These are phyloP conservation scores for Evernia prunastri DNA, from an alignment of 495 filamentous ascomycete genomes.

Conservation along the genomic window DNA sequence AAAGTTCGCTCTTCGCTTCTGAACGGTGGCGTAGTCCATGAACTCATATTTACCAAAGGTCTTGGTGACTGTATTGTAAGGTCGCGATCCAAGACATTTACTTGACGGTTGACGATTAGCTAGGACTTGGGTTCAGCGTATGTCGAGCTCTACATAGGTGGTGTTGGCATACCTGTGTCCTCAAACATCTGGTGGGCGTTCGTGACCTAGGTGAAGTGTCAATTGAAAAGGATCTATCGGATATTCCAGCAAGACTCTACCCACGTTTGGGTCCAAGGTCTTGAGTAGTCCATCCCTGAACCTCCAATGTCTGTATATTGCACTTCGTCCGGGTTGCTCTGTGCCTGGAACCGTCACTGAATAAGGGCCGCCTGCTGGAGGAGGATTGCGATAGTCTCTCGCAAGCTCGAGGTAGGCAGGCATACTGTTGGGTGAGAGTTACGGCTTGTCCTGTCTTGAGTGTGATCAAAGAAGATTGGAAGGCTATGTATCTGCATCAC, in stretches of 20 bases:
- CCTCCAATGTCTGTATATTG: slow-evolving; percentile 79
- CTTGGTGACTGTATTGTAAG: slow-evolving; percentile 70
- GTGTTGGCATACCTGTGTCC: slow-evolving; percentile 41
- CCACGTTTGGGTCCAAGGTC: slow-evolving; percentile 67
- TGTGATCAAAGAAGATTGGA: neutral
- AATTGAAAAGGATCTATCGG: neutral
- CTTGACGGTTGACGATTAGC: slow-evolving; percentile 53
- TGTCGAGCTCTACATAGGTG: slow-evolving; percentile 7
- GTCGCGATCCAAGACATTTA: slow-evolving; percentile 71
- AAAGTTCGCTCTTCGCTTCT: slow-evolving; percentile 72
- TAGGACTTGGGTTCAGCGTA: slow-evolving; percentile 21
- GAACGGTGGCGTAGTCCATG: slow-evolving; percentile 76
- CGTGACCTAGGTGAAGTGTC: slow-evolving; percentile 38
- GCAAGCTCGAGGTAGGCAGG: slow-evolving; percentile 37
- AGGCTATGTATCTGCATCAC: neutral
- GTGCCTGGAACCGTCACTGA: slow-evolving; percentile 65
- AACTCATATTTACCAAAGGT: slow-evolving; percentile 74
- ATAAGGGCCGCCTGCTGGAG: slow-evolving; percentile 43
- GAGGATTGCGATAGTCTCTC: slow-evolving; percentile 37
- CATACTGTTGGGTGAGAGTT: neutral
- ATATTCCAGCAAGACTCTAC: slow-evolving; percentile 5
- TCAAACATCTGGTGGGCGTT: slow-evolving; percentile 83
- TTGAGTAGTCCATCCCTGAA: slow-evolving; percentile 63
- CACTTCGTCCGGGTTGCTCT: slow-evolving; percentile 62
- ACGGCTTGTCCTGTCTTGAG: neutral